Evolutionary conservation across 2,329 filamentous ascomycete species (phyloP), one percentile per base, ranked within the genome.

Genomic region (Leptographium lundbergii): DNA sequence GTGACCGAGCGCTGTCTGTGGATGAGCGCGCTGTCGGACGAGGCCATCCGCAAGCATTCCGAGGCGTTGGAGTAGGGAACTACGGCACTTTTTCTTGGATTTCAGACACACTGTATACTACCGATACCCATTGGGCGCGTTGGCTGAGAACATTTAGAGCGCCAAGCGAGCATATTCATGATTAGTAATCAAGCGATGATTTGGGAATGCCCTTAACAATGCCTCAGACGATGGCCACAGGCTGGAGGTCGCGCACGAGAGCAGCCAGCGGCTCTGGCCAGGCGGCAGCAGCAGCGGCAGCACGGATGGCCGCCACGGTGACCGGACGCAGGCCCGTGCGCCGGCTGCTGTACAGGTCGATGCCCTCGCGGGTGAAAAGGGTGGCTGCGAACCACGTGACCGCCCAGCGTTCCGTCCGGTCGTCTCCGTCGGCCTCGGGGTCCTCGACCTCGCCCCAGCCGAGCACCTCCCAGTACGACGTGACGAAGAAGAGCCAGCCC

Each of bases 341-440:
- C 19, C 78, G 75, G 65, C 87, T 78, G 53, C 82, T 84, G 70
- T 92, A 94, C 11, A 95, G 71, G 71, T 95, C 90, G 34, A 95
- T 67, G 0, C 90, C 90, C 59, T 89, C 88, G 63, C 87, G 86
- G 7, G 89, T 94, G 65, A 95, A 95, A 52, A 91, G 65, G 27
- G 88, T 95, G 67, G 88, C 85, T 63, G 86, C 85, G 70, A 95
- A 95, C 78, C 86, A 92, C 5, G 88, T 95, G 17, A 95, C 88
- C 1, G 81, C 83, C 88, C 88, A 95, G 65, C 79, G 77, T 70
- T 83, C 80, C 11, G 42, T 14, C 22, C 6, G 4, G 22, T n/a
- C 24, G 29, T 61, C 67, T 9, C 6, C 42, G 6, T 63, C 66
- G 1, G 66, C 69, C 4, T 59, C 67, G 0, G 72, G 72, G 36